Conservation (phyloP, 148 eudicot species). For the Camellia japonica region DNA sequence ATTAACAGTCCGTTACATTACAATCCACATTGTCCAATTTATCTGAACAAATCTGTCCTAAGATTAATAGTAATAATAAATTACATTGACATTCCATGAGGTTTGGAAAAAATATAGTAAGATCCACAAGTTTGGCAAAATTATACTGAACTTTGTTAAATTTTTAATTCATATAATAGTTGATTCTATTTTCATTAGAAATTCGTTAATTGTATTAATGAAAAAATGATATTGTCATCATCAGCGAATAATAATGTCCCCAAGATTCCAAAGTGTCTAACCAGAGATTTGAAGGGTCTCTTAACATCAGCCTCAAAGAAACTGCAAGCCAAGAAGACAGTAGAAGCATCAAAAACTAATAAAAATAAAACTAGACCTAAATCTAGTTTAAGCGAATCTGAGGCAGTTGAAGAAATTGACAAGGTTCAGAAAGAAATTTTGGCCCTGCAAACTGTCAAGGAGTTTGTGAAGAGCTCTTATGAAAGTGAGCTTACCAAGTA, state of each 20-base stretch:
- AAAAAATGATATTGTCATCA: too few species aligned
- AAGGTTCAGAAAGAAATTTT: constrained; percentile 77
- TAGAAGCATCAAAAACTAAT: constrained; percentile 21
- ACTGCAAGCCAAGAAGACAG: constrained; percentile 19
- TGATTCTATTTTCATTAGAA: too few species aligned
- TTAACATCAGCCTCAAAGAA: constrained; percentile 48
- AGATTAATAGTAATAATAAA: too few species aligned
- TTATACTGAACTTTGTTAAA: too few species aligned
- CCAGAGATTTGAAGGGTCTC: constrained; percentile 53
- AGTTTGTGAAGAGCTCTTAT: constrained; percentile 81
- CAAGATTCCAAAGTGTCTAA: constrained; percentile 56
- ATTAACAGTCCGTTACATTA: too few species aligned
- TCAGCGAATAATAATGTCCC: constrained; percentile 34
- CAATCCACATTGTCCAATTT: too few species aligned
- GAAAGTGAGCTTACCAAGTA: constrained; percentile 72
- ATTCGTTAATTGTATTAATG: too few species aligned
- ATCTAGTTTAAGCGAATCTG: constrained; percentile 62
- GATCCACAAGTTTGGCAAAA: too few species aligned
- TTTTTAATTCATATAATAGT: too few species aligned
- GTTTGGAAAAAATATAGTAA: too few species aligned
- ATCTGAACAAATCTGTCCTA: too few species aligned
- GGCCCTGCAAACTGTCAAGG: constrained; percentile 79
- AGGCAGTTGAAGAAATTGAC: constrained; percentile 80
- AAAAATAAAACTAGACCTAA: constrained; percentile 44
- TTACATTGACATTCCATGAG: too few species aligned